Evolutionary conservation across 2,329 filamentous ascomycete genomes (phyloP).

Genomic region (Trichoderma sp.): DNA sequence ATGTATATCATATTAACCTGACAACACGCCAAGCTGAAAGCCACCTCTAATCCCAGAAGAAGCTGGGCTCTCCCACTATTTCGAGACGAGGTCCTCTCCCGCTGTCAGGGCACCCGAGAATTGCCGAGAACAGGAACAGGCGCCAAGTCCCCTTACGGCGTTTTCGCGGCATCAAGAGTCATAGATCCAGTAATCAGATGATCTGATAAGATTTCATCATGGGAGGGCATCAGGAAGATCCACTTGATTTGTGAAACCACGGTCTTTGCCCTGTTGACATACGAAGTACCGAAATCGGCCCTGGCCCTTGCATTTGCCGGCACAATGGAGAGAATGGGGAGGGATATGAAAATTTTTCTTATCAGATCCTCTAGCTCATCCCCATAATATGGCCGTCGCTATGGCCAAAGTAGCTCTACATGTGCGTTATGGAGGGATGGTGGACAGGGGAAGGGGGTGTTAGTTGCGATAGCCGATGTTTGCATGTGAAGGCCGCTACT

Average conservation of each 20-base stretch:
- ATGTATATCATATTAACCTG: neutral
- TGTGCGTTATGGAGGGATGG: neutral
- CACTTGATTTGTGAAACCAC: neutral
- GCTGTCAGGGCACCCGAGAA: constrained; percentile 1
- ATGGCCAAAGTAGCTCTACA: neutral
- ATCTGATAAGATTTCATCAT: constrained; percentile 43
- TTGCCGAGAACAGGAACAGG: neutral
- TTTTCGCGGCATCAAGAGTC: neutral
- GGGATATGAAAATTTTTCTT: constrained; percentile 6
- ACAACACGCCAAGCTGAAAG: neutral
- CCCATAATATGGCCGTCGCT: neutral
- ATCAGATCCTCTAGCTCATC: neutral
- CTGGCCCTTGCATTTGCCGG: neutral
- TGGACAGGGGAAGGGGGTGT: neutral
- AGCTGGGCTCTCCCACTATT: neutral
- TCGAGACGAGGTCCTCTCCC: neutral
- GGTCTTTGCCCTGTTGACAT: neutral
- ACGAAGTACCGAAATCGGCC: constrained; percentile 7
- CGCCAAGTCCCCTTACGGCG: neutral
- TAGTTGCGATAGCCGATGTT: neutral
- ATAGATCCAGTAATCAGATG: constrained; percentile 42
- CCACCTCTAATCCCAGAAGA: neutral
- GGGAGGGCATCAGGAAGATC: neutral
- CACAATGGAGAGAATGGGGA: neutral
- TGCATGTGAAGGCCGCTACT: neutral